Base-by-base conservation (phyloP, 140 eudicot genomes). In the Stevia rebaudiana region DNA sequence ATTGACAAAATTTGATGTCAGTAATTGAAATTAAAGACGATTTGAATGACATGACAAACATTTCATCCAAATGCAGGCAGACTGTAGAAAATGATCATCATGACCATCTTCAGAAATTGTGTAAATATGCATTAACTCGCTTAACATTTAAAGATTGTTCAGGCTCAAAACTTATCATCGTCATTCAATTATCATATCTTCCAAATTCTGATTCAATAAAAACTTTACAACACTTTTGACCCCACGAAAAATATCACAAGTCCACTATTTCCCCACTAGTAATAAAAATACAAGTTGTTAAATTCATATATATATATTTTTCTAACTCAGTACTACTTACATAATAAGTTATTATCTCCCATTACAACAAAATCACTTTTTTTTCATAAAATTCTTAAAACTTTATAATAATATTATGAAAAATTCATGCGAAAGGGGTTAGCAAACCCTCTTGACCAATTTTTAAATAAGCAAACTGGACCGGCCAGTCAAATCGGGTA, bases 1-100 rank as follows among this genome's bases (percentile, higher is more conserved):
- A 50, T 63, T 61, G 67, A 36, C 59, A 46, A 74, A 36, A 46
- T 24, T 25, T 40, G 37, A 63, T 48, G 71, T 63, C 30, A 72
- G n/a, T 7, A 0, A 19, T 0, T 30, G 24, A 58, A 67, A 25
- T 67, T 54, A 47, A 67, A 58, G 17, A 33, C 63, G 51, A 58
- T 37, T 17, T 37, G 79, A 74, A 74, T 56, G 79, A 74, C 69
- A 59, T 74, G 79, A 74, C 74, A 74, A 74, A 74, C 64, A 74
- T 67, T 74, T 58, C 74, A 74, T 74, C 79, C 74, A 59, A 24
- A 30, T 39, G 79, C 56, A 18, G 22, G 25, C 74, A 73, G 68
- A 67, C 74, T 74, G 74, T 57, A 37, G 62, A 47, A 48, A 74
- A 57, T 53, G 66, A 39, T 31, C 51, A 74, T 74, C 64, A 74